Evolutionary conservation across 192 early-diverging fungal species (phyloP), one percentile per base, ranked within the genome.

Genomic region (Rhizoclosmatium globosum): DNA sequence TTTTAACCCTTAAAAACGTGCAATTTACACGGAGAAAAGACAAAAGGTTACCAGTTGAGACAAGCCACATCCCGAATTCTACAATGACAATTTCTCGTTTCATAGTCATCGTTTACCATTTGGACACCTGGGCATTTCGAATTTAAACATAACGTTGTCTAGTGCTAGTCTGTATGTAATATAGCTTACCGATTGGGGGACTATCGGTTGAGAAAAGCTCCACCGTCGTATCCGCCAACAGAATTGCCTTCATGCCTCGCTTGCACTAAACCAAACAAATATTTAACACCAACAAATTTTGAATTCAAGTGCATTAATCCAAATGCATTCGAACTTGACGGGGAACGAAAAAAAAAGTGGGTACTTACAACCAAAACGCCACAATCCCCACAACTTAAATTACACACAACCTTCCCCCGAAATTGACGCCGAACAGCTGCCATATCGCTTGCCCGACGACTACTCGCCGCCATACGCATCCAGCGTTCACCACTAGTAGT

Each of bases 191-290:
- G 42, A 64, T 38, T 43, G 80, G 91, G n/a, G 92, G 92, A 6
- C 88, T 82, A 76, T 94, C 93, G 2, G 93, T 94, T 2, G 88
- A 90, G 62, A 86, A 94, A 6, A 94, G 86, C 73, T 94, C 92
- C 53, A 83, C 84, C 62, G 83, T 86, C 17, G 89, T 87, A 73
- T 94, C 93, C 0, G 92, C 92, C 38, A 94, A 69, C 42, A 94
- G 76, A 71, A 94, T 92, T 2, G 93, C 93, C 75, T 89, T 91
- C 93, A 94, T 94, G 3, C 92, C 92, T 9, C 93, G 81, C 68
- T 85, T 81, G 59, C 92, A 94, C 76, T 77, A 42, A 47, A 31
- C 11, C 11, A 74, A 38, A 4, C 89, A 76, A 47, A 74, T 90
- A 61, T 50, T 83, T 74, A 78, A 84, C 90, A 21, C 88, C 91